Conservation (phyloP, 495 filamentous ascomycete genomes). For the Clavariopsis aquatica region DNA sequence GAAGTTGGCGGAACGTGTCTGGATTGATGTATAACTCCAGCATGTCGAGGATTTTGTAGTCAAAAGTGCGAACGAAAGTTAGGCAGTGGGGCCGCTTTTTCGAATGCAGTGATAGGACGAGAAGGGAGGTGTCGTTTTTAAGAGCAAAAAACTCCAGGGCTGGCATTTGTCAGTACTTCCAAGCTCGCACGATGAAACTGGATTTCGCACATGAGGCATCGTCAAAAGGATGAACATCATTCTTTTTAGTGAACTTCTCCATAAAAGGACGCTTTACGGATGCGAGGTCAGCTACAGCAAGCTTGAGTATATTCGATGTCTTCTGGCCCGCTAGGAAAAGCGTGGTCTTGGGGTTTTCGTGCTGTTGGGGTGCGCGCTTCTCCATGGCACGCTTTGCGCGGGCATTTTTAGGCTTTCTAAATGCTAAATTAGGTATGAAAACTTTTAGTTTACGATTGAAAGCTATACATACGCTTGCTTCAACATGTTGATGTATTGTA, state of each 20-base stretch:
- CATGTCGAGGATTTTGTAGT: constrained; percentile 88
- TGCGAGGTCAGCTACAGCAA: constrained; percentile 78
- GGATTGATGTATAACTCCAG: constrained; percentile 78
- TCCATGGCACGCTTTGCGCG: constrained; percentile 92
- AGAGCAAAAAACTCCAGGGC: constrained; percentile 88
- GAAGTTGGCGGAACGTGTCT: constrained; percentile 63
- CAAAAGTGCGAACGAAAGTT: constrained; percentile 80
- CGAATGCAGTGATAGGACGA: constrained; percentile 76
- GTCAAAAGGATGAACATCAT: constrained; percentile 90
- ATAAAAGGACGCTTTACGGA: constrained; percentile 75
- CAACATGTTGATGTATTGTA: constrained; percentile 46
- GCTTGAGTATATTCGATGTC: constrained; percentile 74
- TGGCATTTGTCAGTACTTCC: constrained; percentile 1
- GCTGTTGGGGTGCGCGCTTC: constrained; percentile 80
- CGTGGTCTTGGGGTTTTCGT: constrained; percentile 83
- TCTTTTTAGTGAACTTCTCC: constrained; percentile 93
- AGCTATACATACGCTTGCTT: constrained; percentile 53
- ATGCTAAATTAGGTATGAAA: too few species aligned
- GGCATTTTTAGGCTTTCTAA: constrained; percentile 86
- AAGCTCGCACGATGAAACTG: neutral
- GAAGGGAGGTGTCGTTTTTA: constrained; percentile 87
- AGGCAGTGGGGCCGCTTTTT: constrained; percentile 94
- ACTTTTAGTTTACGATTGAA: too few species aligned
- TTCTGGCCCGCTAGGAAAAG: constrained; percentile 83
- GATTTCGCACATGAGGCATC: constrained; percentile 56